A percentile compares a stretch with the other conserved stretches of the same genome.
These are phyloP conservation scores for Triadica sebifera DNA, from an alignment of 345 rosid species.

Conservation along the genomic window DNA sequence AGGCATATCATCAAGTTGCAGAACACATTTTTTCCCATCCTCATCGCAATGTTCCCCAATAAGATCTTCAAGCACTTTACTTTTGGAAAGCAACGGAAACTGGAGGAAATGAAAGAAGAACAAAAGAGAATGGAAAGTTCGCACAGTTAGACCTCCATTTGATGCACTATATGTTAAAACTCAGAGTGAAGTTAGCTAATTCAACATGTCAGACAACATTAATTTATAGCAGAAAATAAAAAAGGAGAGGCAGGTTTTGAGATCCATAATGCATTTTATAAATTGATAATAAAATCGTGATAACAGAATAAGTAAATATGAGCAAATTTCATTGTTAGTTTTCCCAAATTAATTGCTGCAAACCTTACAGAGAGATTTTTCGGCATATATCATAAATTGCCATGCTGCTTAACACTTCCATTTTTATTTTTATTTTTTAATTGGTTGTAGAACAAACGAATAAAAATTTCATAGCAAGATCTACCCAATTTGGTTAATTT, in stretches of 20 bases:
- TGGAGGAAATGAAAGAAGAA: constrained; percentile 29
- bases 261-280: neutral
- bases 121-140: neutral
- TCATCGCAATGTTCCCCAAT: constrained; percentile 42
- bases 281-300: neutral
- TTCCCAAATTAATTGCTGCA: neutral
- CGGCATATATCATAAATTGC: neutral
- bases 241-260: neutral
- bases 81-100: constrained; percentile 91
- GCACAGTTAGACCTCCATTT: neutral
- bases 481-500: neutral
- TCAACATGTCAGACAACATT: neutral
- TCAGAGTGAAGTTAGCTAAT: neutral
- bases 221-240: neutral
- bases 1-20: constrained; percentile 71
- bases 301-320: neutral
- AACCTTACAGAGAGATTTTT: neutral
- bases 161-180: neutral
- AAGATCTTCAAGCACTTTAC: constrained; percentile 57
- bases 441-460: neutral
- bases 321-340: neutral
- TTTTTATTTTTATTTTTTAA: neutral
- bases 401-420: neutral
- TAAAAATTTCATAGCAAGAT: neutral
- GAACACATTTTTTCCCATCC: constrained; percentile 39